Evolutionary conservation across 2,329 filamentous ascomycete species (phyloP), one percentile per base, ranked within the genome.

Genomic region (Talaromyces piceae): DNA sequence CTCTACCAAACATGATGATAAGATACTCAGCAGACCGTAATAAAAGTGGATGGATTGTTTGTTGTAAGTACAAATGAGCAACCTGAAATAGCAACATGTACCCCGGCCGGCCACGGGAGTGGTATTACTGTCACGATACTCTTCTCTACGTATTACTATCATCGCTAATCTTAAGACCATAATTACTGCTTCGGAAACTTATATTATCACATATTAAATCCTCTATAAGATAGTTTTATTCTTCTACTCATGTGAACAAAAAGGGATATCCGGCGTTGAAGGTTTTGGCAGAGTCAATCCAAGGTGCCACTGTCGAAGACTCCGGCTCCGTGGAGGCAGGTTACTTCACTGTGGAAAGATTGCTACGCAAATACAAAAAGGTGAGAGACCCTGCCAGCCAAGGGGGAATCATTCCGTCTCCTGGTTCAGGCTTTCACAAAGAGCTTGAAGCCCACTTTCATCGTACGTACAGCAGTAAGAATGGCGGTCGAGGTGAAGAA

Each of bases 391-490:
- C 31, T 37, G 31, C 12, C 31, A 37, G 31, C 31, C 16, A n/a
- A 37, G 31, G 31, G 31, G 31, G 12, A 37, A 37, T n/a, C 31
- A 37, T 37, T 37, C 31, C 31, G 43, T 28, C 43, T 45, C 43
- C 43, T 45, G 28, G 28, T 37, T 41, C 37, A 49, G 47, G 26
- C 47, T 49, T 49, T 49, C 37, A 49, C 47, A 43, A 49, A 43
- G 37, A 49, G 47, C 33, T 49, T 49, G 47, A 49, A 49, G 1
- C 47, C 47, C 3, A 49, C 47, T 43, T 49, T 49, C 47, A 49
- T 49, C 41, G 47, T 49, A 43, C 47, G 47, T 37, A 49, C 47
- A 43, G 47, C 31, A 43, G 37, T 49, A 25, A 49, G 47, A 49
- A 49, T 49, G 47, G 37, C 26, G 37, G 47, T 49, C 16, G 47